Base-by-base conservation (phyloP, 352 stramenopile species). In the Elongisporangium anandrum region DNA sequence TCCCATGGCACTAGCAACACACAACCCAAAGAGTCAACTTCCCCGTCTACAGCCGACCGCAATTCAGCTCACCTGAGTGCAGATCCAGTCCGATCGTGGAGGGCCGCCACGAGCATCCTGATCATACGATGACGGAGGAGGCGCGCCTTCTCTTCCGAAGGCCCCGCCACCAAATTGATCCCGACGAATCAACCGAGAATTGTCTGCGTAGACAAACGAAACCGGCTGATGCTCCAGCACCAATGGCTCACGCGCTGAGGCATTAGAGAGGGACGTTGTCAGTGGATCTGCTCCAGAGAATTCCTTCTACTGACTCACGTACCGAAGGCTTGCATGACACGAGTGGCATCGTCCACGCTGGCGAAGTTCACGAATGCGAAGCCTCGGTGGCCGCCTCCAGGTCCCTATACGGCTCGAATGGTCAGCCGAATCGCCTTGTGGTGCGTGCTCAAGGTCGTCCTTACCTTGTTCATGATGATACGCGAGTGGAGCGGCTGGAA, bases 291-390 rank as follows among this genome's bases (percentile, higher is more conserved):
- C 13, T 21, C n/a, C 3, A 54, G 47, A 45, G 22, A 17, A 10
- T 59, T 53, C 4, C 47, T 7, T 17, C 52, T n/a, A 6, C 10
- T 20, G 45, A 22, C 53, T 9, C 38, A 12, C 52, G 15, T 68
- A 94, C 85, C 76, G 57, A 88, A 95, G 0, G 77, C 65, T 17
- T 75, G 64, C 51, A 92, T 59, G 15, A 82, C 82, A 56, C 73
- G 57, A 22, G 61, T 78, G 5, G 86, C 82, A 50, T 69, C 70
- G 16, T 88, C 73, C 3, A 89, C 61, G 9, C 61, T 78, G 7
- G 68, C 63, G 66, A 95, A 94, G 50, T 92, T 74, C 24, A 88
- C 81, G 50, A 93, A 95, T 6, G 79, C 86, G 60, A 95, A 92
- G 49, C 86, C 86, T 9, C 86, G 81, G 26, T 6, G 50, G 39